phyloP scores from a whole-genome alignment of 192 early-diverging fungal species.

The Endogone sp. region DNA sequence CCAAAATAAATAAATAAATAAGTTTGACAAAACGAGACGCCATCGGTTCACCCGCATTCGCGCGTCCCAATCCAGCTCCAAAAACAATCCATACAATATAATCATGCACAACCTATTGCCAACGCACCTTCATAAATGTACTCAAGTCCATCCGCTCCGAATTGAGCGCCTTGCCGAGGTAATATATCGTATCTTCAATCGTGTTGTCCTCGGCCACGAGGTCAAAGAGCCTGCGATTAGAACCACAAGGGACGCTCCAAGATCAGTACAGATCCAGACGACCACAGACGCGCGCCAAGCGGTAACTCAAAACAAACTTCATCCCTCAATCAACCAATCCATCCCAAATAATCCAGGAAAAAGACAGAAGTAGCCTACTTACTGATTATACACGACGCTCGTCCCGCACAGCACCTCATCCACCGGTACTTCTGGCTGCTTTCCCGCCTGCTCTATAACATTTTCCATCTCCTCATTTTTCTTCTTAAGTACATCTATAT shows the following conservation, averaged over 20 bases:
- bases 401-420: conserved; percentile 61
- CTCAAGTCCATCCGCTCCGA: conserved; percentile 66
- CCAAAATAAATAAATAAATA: too few relatives aligned
- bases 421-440: conserved; percentile 57
- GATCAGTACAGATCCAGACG: conserved; percentile 13
- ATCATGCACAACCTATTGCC: too few relatives aligned
- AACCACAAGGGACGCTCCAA: conserved; percentile 33
- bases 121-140: conserved; percentile 73
- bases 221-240: conserved; percentile 71
- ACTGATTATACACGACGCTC: conserved; percentile 69
- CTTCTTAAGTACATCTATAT: conserved; percentile 59
- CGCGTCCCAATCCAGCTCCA: neutral
- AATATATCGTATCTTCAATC: conserved; percentile 84
- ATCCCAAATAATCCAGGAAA: too few relatives aligned
- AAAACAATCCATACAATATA: neutral
- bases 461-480: conserved; percentile 56
- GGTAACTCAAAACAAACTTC: too few relatives aligned
- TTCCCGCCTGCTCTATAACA: conserved; percentile 42
- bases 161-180: conserved; percentile 74
- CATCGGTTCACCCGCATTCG: neutral
- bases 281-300: conserved; percentile 24
- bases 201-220: conserved; percentile 87
- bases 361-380: conserved; percentile 6
- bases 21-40: neutral
- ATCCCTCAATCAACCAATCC: too few relatives aligned